Percentiles rank a stretch among this genome's conserved stretches.
These are phyloP conservation scores for Termitomyces sp. DNA, from an alignment of 768 basidiomycete species.

Conservation along the genomic window DNA sequence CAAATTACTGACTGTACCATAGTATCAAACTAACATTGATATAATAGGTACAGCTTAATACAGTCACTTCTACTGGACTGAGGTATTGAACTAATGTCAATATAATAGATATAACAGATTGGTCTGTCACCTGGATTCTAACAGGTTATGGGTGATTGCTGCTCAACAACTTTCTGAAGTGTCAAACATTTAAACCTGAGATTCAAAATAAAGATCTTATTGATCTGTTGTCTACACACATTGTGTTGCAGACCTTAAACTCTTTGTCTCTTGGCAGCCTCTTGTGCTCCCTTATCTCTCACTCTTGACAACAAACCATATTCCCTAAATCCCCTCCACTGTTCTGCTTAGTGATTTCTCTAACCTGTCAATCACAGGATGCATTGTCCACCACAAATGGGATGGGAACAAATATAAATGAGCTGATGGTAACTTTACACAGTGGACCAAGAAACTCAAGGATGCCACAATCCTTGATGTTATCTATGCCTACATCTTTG, in stretches of 20 bases:
- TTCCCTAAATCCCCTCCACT: not conserved
- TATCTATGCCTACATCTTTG: not conserved
- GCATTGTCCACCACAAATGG: not conserved
- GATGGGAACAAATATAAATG: not conserved
- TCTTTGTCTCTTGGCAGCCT: not conserved
- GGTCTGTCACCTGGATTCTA: too few relatives aligned
- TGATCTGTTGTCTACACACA: not conserved
- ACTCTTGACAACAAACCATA: not conserved
- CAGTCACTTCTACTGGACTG: too few relatives aligned
- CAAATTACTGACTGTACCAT: too few relatives aligned
- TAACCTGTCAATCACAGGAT: not conserved
- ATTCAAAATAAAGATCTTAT: not conserved
- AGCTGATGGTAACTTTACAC: not conserved
- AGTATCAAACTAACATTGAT: too few relatives aligned
- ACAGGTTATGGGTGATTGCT: not conserved
- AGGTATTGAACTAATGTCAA: too few relatives aligned
- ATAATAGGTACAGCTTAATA: too few relatives aligned
- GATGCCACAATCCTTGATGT: not conserved
- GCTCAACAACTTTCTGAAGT: not conserved
- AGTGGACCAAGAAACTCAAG: not conserved
- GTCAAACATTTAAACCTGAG: not conserved
- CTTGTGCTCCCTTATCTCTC: not conserved
- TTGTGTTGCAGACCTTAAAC: not conserved
- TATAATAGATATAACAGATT: too few relatives aligned
- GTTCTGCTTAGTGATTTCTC: not conserved